phyloP scores from a whole-genome alignment of 345 rosid species.

The Citrus sp. region DNA sequence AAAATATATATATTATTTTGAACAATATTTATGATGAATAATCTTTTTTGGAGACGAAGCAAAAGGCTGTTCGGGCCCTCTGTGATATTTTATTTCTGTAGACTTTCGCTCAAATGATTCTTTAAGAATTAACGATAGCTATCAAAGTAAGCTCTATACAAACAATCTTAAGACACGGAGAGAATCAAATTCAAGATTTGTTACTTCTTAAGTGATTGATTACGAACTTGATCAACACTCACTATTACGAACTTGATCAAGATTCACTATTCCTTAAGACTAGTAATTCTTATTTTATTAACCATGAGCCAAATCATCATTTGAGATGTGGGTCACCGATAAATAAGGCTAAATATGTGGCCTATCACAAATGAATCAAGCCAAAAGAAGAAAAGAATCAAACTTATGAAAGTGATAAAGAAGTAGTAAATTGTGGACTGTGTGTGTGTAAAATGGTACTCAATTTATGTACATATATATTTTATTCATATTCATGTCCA shows the following conservation, averaged over 20 bases:
- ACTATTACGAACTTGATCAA: neutral
- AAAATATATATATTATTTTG: too few species aligned
- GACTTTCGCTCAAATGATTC: neutral
- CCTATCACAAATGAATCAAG: neutral
- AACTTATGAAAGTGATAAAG: neutral
- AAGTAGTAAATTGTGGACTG: neutral
- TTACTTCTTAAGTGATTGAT: neutral
- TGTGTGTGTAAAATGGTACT: neutral
- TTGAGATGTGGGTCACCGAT: neutral
- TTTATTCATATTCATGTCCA: neutral
- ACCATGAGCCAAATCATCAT: neutral
- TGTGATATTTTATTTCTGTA: too few species aligned
- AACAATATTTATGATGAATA: too few species aligned
- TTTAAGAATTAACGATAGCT: neutral
- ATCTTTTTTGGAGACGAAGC: too few species aligned
- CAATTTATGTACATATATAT: neutral
- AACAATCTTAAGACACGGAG: neutral
- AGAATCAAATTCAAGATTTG: neutral
- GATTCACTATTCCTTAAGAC: neutral
- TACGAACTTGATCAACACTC: neutral
- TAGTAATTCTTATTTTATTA: neutral
- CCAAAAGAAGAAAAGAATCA: neutral
- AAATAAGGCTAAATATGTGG: neutral
- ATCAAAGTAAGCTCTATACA: neutral
- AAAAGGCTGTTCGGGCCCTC: too few species aligned